phyloP scores from a whole-genome alignment of 352 stramenopile genomes.

The Globisporangium okanoganense region DNA sequence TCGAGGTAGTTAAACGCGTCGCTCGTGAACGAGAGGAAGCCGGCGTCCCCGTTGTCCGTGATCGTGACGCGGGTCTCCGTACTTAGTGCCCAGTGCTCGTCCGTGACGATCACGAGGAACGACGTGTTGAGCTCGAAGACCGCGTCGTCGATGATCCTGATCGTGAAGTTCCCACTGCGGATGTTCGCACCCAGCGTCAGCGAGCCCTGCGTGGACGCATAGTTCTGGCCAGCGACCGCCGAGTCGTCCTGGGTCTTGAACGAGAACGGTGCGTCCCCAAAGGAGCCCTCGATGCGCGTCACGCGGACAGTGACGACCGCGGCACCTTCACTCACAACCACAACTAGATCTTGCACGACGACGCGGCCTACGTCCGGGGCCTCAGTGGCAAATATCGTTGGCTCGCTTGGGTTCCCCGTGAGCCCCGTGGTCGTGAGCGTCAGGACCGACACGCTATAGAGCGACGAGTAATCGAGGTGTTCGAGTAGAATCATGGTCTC shows the following conservation, averaged over 20 bases:
- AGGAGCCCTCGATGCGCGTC: slow-evolving; percentile 48
- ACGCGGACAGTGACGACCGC: slow-evolving; percentile 27
- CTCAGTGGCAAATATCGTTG: slow-evolving; percentile 29
- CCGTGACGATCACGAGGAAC: slow-evolving; percentile 35
- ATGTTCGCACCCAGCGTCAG: slow-evolving; percentile 26
- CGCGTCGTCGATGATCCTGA: slow-evolving; percentile 41
- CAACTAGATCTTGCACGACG: slow-evolving; percentile 14
- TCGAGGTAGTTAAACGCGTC: slow-evolving; percentile 23
- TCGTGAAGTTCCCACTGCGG: slow-evolving; percentile 21
- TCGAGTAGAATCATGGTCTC: slow-evolving; percentile 17
- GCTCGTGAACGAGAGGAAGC: slow-evolving; percentile 37
- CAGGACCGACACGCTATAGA: slow-evolving; percentile 29
- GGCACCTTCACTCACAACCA: slow-evolving; percentile 29
- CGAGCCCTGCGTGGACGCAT: slow-evolving; percentile 9
- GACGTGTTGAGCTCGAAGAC: slow-evolving; percentile 39
- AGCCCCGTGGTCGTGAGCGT: slow-evolving; percentile 36
- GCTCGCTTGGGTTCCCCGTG: slow-evolving; percentile 17
- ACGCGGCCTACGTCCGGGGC: slow-evolving; percentile 27
- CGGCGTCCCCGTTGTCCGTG: slow-evolving; percentile 50
- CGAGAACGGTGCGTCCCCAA: slow-evolving; percentile 29
- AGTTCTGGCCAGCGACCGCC: slow-evolving; percentile 33
- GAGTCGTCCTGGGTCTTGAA: slow-evolving; percentile 34
- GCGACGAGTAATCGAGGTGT: slow-evolving; percentile 27
- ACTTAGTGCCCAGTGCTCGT: slow-evolving; percentile 17
- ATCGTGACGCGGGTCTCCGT: slow-evolving; percentile 34